Percentiles rank a stretch among this genome's conserved stretches.
phyloP scores from a whole-genome alignment of 2,329 filamentous ascomycete genomes.

The Clarireedia hainanense region DNA sequence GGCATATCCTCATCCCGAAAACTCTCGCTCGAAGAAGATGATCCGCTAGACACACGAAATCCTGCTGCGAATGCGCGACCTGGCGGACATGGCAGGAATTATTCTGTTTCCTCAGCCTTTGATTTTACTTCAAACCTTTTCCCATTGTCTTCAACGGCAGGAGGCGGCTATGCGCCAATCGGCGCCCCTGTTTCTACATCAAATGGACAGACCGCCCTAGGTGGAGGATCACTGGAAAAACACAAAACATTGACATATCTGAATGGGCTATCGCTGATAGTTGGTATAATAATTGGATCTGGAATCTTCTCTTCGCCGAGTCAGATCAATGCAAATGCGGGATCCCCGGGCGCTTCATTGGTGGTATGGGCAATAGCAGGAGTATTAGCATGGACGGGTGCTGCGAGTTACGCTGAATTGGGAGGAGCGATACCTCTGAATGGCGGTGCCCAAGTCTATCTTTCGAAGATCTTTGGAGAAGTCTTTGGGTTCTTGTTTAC shows the following conservation, averaged over 20 bases:
- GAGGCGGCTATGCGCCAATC: constrained; percentile 70
- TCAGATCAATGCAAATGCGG: constrained; percentile 85
- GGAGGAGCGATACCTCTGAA: constrained; percentile 94
- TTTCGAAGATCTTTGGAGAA: constrained; percentile 95
- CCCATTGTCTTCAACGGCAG: constrained; percentile 75
- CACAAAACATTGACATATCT: constrained; percentile 93
- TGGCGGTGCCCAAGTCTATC: constrained; percentile 86
- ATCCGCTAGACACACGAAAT: constrained; percentile 62
- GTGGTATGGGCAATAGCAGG: constrained; percentile 90
- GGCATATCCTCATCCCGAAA: constrained; percentile 88
- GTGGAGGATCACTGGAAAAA: constrained; percentile 81
- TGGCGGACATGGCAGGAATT: constrained; percentile 55
- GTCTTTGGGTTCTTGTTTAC: constrained; percentile 89
- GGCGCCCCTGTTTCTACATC: constrained; percentile 61
- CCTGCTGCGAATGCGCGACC: constrained; percentile 35
- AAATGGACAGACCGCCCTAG: constrained; percentile 48
- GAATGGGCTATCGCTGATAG: constrained; percentile 84
- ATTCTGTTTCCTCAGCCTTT: constrained; percentile 87
- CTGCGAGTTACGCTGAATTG: constrained; percentile 88
- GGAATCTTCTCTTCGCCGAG: constrained; percentile 94
- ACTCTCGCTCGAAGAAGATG: constrained; percentile 80
- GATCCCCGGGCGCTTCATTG: constrained; percentile 81
- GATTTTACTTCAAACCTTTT: constrained; percentile 93
- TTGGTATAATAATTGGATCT: constrained; percentile 90
- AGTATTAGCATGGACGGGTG: constrained; percentile 92